Evolutionary conservation across 805 yeast species (phyloP).

Genomic region (Wickerhamomyces strasburgensis): DNA sequence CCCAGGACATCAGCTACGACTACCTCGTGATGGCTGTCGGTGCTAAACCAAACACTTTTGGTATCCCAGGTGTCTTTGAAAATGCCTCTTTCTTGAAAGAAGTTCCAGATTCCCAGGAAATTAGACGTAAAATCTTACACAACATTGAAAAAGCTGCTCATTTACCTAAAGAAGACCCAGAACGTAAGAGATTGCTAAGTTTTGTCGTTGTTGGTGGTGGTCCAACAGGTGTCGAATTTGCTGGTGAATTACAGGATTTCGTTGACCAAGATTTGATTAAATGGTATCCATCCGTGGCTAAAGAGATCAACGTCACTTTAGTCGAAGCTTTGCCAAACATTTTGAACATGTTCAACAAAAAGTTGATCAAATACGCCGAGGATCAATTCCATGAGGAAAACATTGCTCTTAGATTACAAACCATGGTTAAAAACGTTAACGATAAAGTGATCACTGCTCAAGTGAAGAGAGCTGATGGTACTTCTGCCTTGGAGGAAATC

Average conservation of each 20-base stretch:
- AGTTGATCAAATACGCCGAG: slow-evolving; percentile 73
- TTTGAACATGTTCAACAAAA: slow-evolving; percentile 65
- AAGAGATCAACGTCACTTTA: slow-evolving; percentile 76
- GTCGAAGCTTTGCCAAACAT: slow-evolving; percentile 92
- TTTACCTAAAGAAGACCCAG: slow-evolving; percentile 66
- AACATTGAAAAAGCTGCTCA: slow-evolving; percentile 84
- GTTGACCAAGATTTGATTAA: slow-evolving; percentile 84
- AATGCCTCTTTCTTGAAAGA: slow-evolving; percentile 87
- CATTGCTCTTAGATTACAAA: slow-evolving; percentile 72
- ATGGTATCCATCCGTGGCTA: slow-evolving; percentile 83
- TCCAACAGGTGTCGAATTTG: slow-evolving; percentile 97
- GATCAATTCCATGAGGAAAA: slow-evolving; percentile 63
- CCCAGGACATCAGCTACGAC: slow-evolving; percentile 56
- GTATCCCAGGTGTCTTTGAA: slow-evolving; percentile 90
- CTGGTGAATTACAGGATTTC: slow-evolving; percentile 94
- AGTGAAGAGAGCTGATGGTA: slow-evolving; percentile 62
- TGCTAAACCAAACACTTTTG: slow-evolving; percentile 91
- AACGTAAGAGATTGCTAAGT: slow-evolving; percentile 77
- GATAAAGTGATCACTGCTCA: slow-evolving; percentile 65
- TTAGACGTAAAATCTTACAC: slow-evolving; percentile 79
- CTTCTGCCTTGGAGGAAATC: slow-evolving; percentile 49
- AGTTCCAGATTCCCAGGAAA: slow-evolving; percentile 79
- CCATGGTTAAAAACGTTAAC: slow-evolving; percentile 85
- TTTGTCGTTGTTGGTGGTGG: slow-evolving; percentile 98
- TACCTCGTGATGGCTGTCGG: slow-evolving; percentile 91